A percentile compares a stretch with the other conserved stretches of the same genome.
Conservation (phyloP, 306 rosid species). For the Datisca glomerata region DNA sequence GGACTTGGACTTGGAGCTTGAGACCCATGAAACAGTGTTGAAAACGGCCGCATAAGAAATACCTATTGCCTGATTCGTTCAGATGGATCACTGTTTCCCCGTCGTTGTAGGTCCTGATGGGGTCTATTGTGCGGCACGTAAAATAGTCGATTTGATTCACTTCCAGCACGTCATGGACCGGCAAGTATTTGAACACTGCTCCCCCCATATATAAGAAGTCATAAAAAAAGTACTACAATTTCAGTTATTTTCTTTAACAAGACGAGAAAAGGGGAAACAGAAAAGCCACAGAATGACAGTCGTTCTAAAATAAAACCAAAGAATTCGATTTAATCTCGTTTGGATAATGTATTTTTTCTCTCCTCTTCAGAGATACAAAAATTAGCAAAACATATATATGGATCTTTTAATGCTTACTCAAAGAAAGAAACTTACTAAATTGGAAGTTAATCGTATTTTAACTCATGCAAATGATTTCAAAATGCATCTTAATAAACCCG, state of each 20-base stretch:
- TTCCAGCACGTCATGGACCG: constrained; percentile 61
- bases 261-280: not conserved
- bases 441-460: too few species aligned
- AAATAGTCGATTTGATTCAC: constrained; percentile 36
- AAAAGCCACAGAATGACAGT: too few species aligned
- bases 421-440: too few species aligned
- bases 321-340: too few species aligned
- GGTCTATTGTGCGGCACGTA: constrained; percentile 29
- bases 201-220: not conserved
- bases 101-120: constrained; percentile 27
- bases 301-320: too few species aligned
- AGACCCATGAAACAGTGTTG: constrained; percentile 64
- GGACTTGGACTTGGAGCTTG: constrained; percentile 44
- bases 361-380: too few species aligned
- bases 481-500: too few species aligned
- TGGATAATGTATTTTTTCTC: too few species aligned
- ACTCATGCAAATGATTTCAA: too few species aligned
- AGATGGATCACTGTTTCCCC: constrained; percentile 59
- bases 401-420: too few species aligned
- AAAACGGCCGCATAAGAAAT: constrained; percentile 61
- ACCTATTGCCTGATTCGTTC: constrained; percentile 30
- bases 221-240: not conserved
- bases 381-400: too few species aligned
- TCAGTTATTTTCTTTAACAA: not conserved
- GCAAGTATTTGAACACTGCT: constrained; percentile 69